phyloP scores from a whole-genome alignment of 2,329 filamentous ascomycete genomes.

The Paracamarosporium sp. region DNA sequence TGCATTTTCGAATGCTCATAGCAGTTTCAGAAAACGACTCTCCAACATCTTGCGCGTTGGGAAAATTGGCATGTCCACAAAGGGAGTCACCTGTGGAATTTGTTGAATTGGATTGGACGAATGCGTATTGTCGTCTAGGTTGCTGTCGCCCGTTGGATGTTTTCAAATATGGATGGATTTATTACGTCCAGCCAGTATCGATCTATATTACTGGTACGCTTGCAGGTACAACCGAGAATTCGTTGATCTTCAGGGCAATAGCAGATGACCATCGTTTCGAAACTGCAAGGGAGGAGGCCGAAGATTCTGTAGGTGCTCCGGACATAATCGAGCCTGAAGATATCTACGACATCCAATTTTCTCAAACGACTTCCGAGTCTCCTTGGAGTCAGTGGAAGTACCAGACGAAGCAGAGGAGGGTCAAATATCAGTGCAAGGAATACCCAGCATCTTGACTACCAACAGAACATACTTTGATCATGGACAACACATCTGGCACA shows the following conservation, averaged over 20 bases:
- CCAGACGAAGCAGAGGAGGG: background rate
- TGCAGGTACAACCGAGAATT: too few relatives aligned
- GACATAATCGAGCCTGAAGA: too few relatives aligned
- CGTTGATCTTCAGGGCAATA: too few relatives aligned
- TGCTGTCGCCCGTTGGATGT: background rate
- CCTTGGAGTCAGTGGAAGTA: background rate
- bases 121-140: background rate
- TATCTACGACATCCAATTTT: background rate
- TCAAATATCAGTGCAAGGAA: background rate
- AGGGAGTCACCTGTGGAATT: background rate
- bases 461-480: too few relatives aligned
- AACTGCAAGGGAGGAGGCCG: too few relatives aligned
- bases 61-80: too few relatives aligned
- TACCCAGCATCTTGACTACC: background rate
- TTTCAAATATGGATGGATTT: background rate
- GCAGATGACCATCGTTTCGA: too few relatives aligned
- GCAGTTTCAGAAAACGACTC: too few relatives aligned
- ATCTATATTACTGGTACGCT: background rate
- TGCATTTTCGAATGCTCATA: background rate
- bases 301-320: too few relatives aligned
- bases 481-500: too few relatives aligned
- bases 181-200: background rate
- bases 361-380: background rate
- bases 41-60: too few relatives aligned
- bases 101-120: background rate